These are phyloP conservation scores for Neopestalotiopsis sp. DNA, from an alignment of 2,329 filamentous ascomycete genomes.

Conservation along the genomic window DNA sequence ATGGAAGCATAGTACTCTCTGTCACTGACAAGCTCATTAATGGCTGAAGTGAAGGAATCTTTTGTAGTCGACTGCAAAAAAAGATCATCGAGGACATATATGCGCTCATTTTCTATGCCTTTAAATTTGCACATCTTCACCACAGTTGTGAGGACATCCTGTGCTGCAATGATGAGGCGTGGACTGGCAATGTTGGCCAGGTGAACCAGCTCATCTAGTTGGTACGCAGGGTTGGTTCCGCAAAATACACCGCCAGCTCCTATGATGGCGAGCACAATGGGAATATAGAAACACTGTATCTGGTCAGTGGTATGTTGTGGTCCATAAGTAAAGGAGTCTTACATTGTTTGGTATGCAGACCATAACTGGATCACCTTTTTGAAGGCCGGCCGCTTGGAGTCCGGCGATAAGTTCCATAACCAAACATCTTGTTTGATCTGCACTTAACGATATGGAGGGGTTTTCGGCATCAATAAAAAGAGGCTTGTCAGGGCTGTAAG, in stretches of 20 bases:
- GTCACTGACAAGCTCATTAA: not conserved
- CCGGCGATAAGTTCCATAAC: conserved; percentile 31
- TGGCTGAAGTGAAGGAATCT: not conserved
- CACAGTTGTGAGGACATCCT: not conserved
- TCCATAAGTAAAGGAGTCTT: not conserved
- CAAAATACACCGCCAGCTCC: conserved; percentile 16
- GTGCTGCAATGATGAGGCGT: conserved; percentile 6
- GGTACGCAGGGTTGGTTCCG: conserved; percentile 8
- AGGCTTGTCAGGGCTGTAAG: conserved; percentile 42
- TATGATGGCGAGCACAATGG: conserved; percentile 40
- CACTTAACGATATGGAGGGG: conserved; percentile 41
- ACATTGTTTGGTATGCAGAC: conserved; percentile 14
- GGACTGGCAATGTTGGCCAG: conserved; percentile 15
- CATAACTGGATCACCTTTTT: conserved; percentile 9
- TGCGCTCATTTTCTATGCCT: conserved; percentile 8
- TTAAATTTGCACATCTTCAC: conserved; percentile 12
- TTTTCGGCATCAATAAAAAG: conserved; percentile 48
- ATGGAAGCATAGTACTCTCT: not conserved
- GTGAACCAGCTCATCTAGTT: conserved; percentile 14
- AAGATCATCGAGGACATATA: conserved; percentile 9
- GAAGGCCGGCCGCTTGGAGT: conserved; percentile 5
- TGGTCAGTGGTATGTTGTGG: not conserved
- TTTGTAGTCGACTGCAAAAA: conserved; percentile 1
- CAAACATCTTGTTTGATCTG: conserved; percentile 39
- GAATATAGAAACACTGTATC: conserved; percentile 44